Conservation (phyloP, 768 basidiomycete genomes). For the Rhodotorula diobovata region DNA sequence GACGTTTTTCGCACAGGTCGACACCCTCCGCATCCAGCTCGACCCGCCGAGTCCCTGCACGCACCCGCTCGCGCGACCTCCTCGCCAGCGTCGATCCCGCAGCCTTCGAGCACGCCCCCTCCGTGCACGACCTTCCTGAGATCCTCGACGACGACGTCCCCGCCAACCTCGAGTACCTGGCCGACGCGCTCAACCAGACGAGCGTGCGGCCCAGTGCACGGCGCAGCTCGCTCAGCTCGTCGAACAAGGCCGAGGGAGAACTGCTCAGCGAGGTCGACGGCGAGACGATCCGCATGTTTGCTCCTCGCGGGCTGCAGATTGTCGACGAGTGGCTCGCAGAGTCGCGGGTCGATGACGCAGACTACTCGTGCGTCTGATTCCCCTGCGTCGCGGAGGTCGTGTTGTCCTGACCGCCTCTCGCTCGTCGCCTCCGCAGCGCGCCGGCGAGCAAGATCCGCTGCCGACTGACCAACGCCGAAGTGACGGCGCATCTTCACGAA, state of each 20-base stretch:
- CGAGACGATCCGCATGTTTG: slow-evolving; percentile 77
- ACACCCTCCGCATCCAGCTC: not conserved
- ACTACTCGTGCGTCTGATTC: not conserved
- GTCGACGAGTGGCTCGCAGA: slow-evolving; percentile 66
- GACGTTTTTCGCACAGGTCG: not conserved
- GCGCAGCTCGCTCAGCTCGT: slow-evolving; percentile 46
- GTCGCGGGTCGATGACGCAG: not conserved
- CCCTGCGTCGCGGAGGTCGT: not conserved
- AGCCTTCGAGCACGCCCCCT: slow-evolving; percentile 69
- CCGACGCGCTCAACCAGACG: slow-evolving; percentile 63
- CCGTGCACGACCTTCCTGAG: slow-evolving; percentile 73
- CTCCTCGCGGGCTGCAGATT: slow-evolving; percentile 60
- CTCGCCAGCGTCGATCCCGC: slow-evolving; percentile 63
- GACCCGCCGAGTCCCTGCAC: not conserved
- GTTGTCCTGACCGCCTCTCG: not conserved
- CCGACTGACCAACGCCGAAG: slow-evolving; percentile 46
- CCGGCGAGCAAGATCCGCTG: slow-evolving; percentile 43
- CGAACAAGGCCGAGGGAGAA: slow-evolving; percentile 33
- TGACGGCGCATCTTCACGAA: slow-evolving; percentile 73
- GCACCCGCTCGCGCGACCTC: too few species aligned
- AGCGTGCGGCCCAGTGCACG: slow-evolving; percentile 60
- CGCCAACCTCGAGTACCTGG: slow-evolving; percentile 79
- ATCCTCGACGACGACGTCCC: slow-evolving; percentile 90
- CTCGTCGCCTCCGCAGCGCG: not conserved
- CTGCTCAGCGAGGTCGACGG: slow-evolving; percentile 56